Percentiles rank a stretch among this genome's conserved stretches.
Conservation (phyloP, 257 asterid species). For the Lithospermum erythrorhizon region DNA sequence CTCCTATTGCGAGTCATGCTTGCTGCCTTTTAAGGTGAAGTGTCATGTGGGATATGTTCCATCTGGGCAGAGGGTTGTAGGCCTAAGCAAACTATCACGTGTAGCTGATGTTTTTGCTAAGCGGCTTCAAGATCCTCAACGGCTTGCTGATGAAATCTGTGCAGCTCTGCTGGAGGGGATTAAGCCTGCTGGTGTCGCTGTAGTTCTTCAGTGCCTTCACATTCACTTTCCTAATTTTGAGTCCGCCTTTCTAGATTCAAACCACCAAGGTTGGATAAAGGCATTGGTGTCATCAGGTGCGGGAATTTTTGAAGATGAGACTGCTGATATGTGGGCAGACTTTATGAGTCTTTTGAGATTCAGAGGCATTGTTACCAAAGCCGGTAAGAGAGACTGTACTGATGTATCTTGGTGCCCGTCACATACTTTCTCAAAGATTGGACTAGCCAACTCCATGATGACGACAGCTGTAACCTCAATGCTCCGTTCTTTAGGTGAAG, state of each 20-base stretch:
- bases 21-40: conserved; percentile 87
- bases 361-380: conserved; percentile 26
- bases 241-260: conserved; percentile 34
- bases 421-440: conserved; percentile 20
- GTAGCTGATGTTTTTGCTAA: conserved; percentile 81
- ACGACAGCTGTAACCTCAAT: conserved; percentile 49
- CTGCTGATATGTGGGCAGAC: conserved; percentile 56
- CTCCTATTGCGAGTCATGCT: conserved; percentile 88
- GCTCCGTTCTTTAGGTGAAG: conserved; percentile 62
- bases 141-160: conserved; percentile 67
- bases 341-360: conserved; percentile 63
- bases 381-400: conserved; percentile 4
- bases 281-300: conserved; percentile 50
- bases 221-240: conserved; percentile 50
- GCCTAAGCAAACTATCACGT: conserved; percentile 88
- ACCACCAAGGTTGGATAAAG: conserved; percentile 48
- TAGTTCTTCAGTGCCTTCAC: conserved; percentile 68
- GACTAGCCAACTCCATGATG: conserved; percentile 36
- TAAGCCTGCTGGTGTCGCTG: conserved; percentile 82
- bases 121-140: conserved; percentile 86
- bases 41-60: conserved; percentile 92
- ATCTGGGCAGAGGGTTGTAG: conserved; percentile 67
- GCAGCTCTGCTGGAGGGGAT: conserved; percentile 59
- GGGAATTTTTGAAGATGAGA: conserved; percentile 53
- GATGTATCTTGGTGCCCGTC: conserved; percentile 65